These are phyloP conservation scores for Thraustotheca clavata DNA, from an alignment of 352 stramenopile genomes.

Conservation along the genomic window DNA sequence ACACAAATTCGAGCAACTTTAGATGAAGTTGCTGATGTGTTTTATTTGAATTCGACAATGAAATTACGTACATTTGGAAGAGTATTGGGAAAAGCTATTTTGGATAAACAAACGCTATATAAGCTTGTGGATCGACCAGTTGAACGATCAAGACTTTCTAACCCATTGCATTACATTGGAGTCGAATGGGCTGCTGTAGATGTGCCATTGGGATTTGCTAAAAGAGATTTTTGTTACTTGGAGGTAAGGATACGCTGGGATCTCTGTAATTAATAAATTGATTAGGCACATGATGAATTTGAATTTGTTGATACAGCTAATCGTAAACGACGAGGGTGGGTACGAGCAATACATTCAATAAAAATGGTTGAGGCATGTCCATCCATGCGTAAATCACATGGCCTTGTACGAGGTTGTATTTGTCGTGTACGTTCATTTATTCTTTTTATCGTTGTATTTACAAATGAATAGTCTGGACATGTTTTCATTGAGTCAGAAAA, in stretches of 20 bases:
- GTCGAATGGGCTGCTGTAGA: slow-evolving; percentile 16
- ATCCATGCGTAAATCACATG: not conserved
- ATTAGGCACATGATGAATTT: slow-evolving; percentile 19
- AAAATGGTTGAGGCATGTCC: not conserved
- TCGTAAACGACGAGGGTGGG: slow-evolving; percentile 1
- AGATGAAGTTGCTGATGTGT: slow-evolving; percentile 2
- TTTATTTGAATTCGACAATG: not conserved
- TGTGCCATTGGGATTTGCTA: slow-evolving; percentile 6
- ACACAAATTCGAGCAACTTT: slow-evolving; percentile 11
- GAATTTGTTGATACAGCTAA: not conserved
- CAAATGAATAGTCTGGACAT: slow-evolving; percentile 12
- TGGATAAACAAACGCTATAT: slow-evolving; percentile 14
- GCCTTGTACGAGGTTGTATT: not conserved
- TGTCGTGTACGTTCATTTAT: slow-evolving; percentile 4
- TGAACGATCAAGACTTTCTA: not conserved
- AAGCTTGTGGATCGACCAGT: slow-evolving; percentile 12
- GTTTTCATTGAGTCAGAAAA: slow-evolving; percentile 10
- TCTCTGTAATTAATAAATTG: not conserved
- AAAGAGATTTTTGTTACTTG: slow-evolving; percentile 7
- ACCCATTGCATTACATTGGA: not conserved
- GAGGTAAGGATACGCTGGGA: not conserved
- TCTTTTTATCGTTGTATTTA: not conserved
- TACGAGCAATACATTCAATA: slow-evolving; percentile 15
- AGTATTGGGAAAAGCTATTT: slow-evolving; percentile 1
- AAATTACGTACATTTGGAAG: slow-evolving; percentile 4